A percentile compares a stretch with the other conserved stretches of the same genome.
These are phyloP conservation scores for Seiridium cupressi DNA, from an alignment of 2,329 filamentous ascomycete genomes.

Conservation along the genomic window DNA sequence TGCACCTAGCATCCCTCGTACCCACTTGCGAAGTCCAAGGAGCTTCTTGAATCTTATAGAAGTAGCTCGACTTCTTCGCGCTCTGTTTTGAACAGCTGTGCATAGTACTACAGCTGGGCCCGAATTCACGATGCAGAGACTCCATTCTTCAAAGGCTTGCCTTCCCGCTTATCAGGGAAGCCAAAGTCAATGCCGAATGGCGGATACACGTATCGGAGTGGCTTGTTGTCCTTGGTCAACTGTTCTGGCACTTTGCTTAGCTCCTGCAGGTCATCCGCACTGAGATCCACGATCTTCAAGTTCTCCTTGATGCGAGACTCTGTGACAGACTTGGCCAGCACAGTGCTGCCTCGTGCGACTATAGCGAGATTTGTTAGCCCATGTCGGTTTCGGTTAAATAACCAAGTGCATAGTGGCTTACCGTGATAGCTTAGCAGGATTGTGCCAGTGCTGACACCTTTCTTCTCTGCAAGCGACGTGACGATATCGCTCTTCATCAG, in stretches of 20 bases:
- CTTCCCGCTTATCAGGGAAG: constrained; percentile 63
- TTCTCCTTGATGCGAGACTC: constrained; percentile 69
- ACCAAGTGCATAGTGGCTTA: constrained; percentile 36
- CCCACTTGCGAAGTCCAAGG: too few species aligned
- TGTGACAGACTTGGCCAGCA: constrained; percentile 72
- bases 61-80: too few species aligned
- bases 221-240: constrained; percentile 51
- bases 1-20: too few species aligned
- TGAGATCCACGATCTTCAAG: constrained; percentile 63
- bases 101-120: too few species aligned
- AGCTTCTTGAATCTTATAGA: too few species aligned
- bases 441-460: constrained; percentile 57
- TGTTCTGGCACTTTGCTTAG: constrained; percentile 52
- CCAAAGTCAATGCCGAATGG: constrained; percentile 68
- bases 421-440: constrained; percentile 72
- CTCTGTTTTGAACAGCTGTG: too few species aligned
- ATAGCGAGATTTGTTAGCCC: not conserved
- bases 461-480: constrained; percentile 63
- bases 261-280: constrained; percentile 58
- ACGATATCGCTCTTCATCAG: constrained; percentile 62
- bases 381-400: not conserved
- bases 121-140: not conserved
- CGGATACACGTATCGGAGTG: constrained; percentile 65
- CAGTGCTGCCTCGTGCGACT: constrained; percentile 67
- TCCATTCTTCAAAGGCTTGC: constrained; percentile 11